phyloP scores from a whole-genome alignment of 1,284 basidiomycete species.

The Irpex sp. region DNA sequence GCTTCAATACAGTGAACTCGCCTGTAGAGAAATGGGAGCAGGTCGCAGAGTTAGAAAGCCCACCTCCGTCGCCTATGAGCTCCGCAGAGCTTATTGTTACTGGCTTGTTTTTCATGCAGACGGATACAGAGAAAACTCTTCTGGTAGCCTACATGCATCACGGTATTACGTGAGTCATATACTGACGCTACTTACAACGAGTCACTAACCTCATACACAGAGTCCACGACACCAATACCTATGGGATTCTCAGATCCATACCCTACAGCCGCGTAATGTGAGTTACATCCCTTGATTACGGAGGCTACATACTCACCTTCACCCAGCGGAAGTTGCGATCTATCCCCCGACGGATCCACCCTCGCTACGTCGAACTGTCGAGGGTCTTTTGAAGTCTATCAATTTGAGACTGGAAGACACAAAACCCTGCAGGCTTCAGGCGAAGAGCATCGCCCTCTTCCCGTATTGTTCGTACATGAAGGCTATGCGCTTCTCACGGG shows the following conservation, averaged over 20 bases:
- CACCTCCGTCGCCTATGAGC: neutral
- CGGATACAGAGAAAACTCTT: neutral
- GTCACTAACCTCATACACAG: neutral
- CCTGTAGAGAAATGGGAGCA: neutral
- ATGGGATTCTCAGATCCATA: neutral
- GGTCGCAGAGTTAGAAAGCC: neutral
- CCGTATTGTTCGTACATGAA: neutral
- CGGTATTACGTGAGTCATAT: neutral
- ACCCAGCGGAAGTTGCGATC: neutral
- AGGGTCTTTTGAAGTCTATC: neutral
- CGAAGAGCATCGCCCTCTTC: neutral
- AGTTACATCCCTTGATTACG: neutral
- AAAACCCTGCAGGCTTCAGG: neutral
- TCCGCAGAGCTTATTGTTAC: neutral
- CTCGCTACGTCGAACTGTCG: neutral
- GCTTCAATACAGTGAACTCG: too few relatives aligned
- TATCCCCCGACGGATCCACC: neutral
- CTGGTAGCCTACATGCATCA: neutral
- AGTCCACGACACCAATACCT: neutral
- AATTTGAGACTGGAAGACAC: neutral
- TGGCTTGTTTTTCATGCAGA: neutral
- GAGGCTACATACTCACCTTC: neutral
- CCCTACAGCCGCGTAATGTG: neutral
- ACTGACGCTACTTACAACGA: neutral
- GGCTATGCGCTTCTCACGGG: neutral